Evolutionary conservation across 1,284 basidiomycete genomes (phyloP).

Genomic region (Sporisorium scitamineum): DNA sequence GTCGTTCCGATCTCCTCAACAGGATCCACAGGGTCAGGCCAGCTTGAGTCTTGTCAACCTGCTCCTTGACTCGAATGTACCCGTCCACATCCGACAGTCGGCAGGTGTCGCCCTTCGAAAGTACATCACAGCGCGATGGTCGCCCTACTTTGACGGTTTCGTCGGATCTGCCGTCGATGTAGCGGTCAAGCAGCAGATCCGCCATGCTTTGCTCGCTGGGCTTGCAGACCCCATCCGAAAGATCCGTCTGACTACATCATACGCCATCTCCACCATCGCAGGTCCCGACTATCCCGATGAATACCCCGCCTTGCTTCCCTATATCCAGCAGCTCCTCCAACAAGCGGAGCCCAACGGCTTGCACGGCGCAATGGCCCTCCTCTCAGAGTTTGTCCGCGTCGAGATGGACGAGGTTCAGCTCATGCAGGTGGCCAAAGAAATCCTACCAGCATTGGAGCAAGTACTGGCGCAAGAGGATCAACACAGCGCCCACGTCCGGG

Average conservation of each 20-base stretch:
- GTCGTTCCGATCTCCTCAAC: slow-evolving; percentile 33
- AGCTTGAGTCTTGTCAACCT: slow-evolving; percentile 47
- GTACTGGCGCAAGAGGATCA: slow-evolving; percentile 42
- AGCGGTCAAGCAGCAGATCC: slow-evolving; percentile 55
- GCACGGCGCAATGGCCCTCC: slow-evolving; percentile 63
- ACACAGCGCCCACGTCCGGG: slow-evolving; percentile 70
- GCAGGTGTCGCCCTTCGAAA: slow-evolving; percentile 60
- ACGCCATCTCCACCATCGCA: slow-evolving; percentile 58
- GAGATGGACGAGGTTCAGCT: slow-evolving; percentile 67
- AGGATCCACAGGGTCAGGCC: slow-evolving; percentile 30
- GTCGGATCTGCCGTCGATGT: slow-evolving; percentile 47
- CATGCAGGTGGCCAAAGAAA: slow-evolving; percentile 59
- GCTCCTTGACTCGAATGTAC: slow-evolving; percentile 24
- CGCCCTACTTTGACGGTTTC: slow-evolving; percentile 58
- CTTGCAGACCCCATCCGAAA: slow-evolving; percentile 55
- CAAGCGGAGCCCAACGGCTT: slow-evolving; percentile 37
- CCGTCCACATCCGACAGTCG: slow-evolving; percentile 56
- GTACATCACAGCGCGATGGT: slow-evolving; percentile 64
- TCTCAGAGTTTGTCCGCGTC: slow-evolving; percentile 62
- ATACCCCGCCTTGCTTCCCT: slow-evolving; percentile 60
- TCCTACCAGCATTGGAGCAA: slow-evolving; percentile 59
- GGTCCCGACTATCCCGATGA: slow-evolving; percentile 67
- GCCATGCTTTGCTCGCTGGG: slow-evolving; percentile 48
- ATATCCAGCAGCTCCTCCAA: slow-evolving; percentile 49
- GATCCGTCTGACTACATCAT: slow-evolving; percentile 58